phyloP scores from a whole-genome alignment of 169 alveolate species.

The Eimeria praecox region DNA sequence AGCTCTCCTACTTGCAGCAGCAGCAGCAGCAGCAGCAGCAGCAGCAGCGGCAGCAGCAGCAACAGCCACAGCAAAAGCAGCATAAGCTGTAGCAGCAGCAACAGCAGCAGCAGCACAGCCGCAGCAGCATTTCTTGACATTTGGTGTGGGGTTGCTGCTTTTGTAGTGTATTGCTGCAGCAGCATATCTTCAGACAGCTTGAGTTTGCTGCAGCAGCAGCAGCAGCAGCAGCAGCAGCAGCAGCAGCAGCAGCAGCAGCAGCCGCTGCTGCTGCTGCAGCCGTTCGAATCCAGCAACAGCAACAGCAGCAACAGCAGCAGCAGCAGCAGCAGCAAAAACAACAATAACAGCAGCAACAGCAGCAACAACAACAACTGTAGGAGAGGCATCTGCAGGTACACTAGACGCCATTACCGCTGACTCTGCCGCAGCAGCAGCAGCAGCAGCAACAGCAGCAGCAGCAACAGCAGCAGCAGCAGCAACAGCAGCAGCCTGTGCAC shows the following conservation, averaged over 20 bases:
- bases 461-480: neutral
- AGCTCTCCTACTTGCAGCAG: neutral
- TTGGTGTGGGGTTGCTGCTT: neutral
- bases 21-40: constrained; percentile 26
- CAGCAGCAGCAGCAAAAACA: neutral
- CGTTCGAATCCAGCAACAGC: neutral
- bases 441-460: neutral
- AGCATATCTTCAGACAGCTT: neutral
- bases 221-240: constrained; percentile 2
- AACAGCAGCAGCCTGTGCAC: neutral
- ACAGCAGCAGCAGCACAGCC: constrained; percentile 2
- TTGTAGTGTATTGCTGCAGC: neutral
- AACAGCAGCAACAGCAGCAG: constrained; percentile 31
- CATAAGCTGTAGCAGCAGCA: neutral
- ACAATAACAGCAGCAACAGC: neutral
- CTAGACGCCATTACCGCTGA: too few species aligned
- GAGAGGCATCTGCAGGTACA: too few species aligned
- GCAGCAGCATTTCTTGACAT: neutral
- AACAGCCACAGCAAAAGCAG: neutral
- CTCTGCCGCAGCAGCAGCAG: constrained; percentile 16
- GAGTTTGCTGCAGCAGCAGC: too few species aligned
- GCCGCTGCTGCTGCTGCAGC: constrained; percentile 35
- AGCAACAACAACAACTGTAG: too few species aligned
- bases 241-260: constrained; percentile 27
- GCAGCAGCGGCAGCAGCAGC: neutral